Conservation (phyloP, 139 green algal genomes). For the Coelastrella sp. region DNA sequence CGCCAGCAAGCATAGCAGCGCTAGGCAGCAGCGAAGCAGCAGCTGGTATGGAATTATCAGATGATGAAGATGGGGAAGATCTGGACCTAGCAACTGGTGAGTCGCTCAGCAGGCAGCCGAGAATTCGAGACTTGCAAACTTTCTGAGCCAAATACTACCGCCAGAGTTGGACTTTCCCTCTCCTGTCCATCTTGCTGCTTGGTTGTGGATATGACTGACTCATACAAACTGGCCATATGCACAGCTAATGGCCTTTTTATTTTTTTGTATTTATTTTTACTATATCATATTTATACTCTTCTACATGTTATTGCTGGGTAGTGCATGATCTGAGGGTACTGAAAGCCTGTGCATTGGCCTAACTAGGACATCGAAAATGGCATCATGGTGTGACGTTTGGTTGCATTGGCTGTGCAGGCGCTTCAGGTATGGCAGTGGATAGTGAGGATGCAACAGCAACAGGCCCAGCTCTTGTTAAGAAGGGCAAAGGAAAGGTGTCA, state of each 20-base stretch:
- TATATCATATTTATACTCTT: no score
- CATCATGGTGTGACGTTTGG: no score
- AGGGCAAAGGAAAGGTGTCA: conserved; percentile 61
- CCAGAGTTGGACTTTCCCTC: no score
- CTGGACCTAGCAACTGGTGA: neutral
- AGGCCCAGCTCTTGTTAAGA: neutral
- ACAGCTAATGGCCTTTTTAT: no score
- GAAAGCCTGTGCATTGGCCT: neutral
- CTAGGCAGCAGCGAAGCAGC: conserved; percentile 28
- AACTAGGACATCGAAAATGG: no score
- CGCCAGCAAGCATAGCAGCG: conserved; percentile 24
- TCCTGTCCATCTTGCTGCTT: no score
- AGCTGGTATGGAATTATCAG: conserved; percentile 51
- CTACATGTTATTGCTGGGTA: no score
- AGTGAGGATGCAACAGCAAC: conserved; percentile 25
- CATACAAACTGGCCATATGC: no score
- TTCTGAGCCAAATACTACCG: no score
- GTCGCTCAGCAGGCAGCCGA: neutral
- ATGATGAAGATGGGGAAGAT: conserved; percentile 49
- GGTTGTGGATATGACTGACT: no score
- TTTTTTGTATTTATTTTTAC: no score
- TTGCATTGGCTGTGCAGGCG: conserved; percentile 25
- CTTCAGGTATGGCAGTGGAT: conserved; percentile 42
- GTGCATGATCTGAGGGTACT: neutral
- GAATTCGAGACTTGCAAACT: no score